These are phyloP conservation scores for Neocucurbitaria cava DNA, from an alignment of 2,329 filamentous ascomycete species.

Conservation along the genomic window DNA sequence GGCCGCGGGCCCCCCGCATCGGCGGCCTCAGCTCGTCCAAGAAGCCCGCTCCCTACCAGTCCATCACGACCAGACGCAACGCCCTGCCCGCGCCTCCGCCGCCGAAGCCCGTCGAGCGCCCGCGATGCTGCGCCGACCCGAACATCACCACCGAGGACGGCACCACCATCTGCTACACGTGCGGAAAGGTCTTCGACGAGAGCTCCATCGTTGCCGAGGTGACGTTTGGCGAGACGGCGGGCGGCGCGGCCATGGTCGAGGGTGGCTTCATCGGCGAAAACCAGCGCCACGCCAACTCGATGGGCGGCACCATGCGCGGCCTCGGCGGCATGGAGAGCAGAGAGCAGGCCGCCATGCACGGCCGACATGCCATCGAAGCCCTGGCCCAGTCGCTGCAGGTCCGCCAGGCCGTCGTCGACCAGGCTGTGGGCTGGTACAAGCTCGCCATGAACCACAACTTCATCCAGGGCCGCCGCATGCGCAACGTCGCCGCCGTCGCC, in stretches of 20 bases:
- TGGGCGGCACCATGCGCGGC: slow-evolving; percentile 57
- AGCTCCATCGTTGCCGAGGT: slow-evolving; percentile 92
- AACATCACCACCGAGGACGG: slow-evolving; percentile 31
- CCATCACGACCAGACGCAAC: slow-evolving; percentile 27
- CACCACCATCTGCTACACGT: slow-evolving; percentile 69
- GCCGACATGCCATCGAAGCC: slow-evolving; percentile 50
- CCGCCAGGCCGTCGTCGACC: slow-evolving; percentile 43
- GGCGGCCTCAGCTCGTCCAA: slow-evolving; percentile 30
- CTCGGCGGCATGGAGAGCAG: slow-evolving; percentile 61
- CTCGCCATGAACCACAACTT: slow-evolving; percentile 67
- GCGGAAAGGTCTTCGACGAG: slow-evolving; percentile 83
- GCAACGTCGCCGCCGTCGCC: slow-evolving; percentile 87
- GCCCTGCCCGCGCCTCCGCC: slow-evolving; percentile 25
- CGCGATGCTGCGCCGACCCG: slow-evolving; percentile 39
- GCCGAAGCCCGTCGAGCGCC: slow-evolving; percentile 17
- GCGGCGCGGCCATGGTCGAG: slow-evolving; percentile 87
- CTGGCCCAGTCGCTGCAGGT: slow-evolving; percentile 51
- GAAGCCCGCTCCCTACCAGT: slow-evolving; percentile 23
- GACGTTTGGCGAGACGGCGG: slow-evolving; percentile 85
- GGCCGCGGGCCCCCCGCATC: slow-evolving; percentile 30
- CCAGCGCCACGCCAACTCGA: slow-evolving; percentile 76
- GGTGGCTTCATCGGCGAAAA: slow-evolving; percentile 87
- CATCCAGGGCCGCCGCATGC: slow-evolving; percentile 73
- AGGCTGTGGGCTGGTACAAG: slow-evolving; percentile 53
- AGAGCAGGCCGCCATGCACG: slow-evolving; percentile 69